These are phyloP conservation scores for Millerozyma acaciae DNA, from an alignment of 805 yeast genomes.

Conservation along the genomic window DNA sequence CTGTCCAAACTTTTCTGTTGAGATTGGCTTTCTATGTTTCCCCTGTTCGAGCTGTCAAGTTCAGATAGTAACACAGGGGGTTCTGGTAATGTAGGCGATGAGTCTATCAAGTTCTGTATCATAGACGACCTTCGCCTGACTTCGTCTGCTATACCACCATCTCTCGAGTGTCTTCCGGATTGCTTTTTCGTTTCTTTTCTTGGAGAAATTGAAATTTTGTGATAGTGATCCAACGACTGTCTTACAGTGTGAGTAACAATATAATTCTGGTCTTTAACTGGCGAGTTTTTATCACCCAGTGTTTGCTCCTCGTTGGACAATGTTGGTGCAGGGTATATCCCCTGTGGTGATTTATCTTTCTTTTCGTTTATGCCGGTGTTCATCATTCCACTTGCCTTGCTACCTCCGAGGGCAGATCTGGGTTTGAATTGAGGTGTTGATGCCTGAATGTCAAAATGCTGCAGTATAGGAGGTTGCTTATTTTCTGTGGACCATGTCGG, in stretches of 20 bases:
- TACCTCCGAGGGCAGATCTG: slow-evolving; percentile 8
- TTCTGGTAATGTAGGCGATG: slow-evolving; percentile 43
- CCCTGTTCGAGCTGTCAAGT: slow-evolving; percentile 1
- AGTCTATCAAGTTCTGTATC: slow-evolving; percentile 32
- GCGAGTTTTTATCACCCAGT: slow-evolving; percentile 5
- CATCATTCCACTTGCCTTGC: slow-evolving; percentile 2
- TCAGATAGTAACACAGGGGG: slow-evolving; percentile 41
- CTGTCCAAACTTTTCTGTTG: slow-evolving; percentile 8
- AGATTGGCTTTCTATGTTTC: slow-evolving; percentile 1
- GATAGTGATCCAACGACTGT: slow-evolving; percentile 29
- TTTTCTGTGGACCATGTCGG: slow-evolving; percentile 35
- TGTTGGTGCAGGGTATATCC: slow-evolving; percentile 19
- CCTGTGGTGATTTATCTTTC: slow-evolving; percentile 1
- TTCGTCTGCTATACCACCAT: slow-evolving; percentile 8
- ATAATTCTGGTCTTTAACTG: slow-evolving; percentile 11
- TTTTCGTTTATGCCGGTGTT: slow-evolving; percentile 6
- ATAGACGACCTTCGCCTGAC: slow-evolving; percentile 26
- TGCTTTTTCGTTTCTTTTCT: slow-evolving; percentile 15
- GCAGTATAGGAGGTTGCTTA: slow-evolving; percentile 6
- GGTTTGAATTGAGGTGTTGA: slow-evolving; percentile 26
- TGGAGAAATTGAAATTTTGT: slow-evolving; percentile 29
- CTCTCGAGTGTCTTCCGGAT: slow-evolving; percentile 13
- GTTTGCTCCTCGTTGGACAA: slow-evolving; percentile 6
- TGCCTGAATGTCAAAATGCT: slow-evolving; percentile 13
- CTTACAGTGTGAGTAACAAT: slow-evolving; percentile 24